Conservation (phyloP, 2,329 filamentous ascomycete species). For the Neoascochyta sp. region DNA sequence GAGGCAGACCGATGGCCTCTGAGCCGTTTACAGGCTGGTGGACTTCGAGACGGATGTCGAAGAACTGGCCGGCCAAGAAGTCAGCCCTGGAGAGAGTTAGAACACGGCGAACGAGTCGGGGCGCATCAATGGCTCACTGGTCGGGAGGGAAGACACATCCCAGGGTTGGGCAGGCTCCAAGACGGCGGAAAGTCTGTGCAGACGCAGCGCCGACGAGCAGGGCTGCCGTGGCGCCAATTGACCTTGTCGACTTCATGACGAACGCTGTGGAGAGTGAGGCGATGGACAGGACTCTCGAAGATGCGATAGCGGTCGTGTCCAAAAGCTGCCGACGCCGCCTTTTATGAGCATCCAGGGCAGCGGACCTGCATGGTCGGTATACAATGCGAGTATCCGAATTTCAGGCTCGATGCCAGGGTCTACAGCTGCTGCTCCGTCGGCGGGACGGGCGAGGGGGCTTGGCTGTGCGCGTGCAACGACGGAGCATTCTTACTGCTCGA, state of each 20-base stretch:
- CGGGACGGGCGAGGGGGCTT: constrained; percentile 8
- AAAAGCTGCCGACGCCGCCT: constrained; percentile 13
- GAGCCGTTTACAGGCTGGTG: constrained; percentile 79
- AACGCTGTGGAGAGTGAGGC: constrained; percentile 13
- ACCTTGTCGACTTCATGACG: constrained; percentile 30
- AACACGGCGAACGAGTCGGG: no score
- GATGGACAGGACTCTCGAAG: constrained; percentile 13
- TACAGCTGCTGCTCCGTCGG: constrained; percentile 10
- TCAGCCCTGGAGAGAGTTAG: no score
- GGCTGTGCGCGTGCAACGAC: constrained; percentile 29
- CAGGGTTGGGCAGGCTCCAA: constrained; percentile 54
- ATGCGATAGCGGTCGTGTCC: constrained; percentile 15
- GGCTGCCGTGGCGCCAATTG: constrained; percentile 26
- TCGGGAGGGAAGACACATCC: constrained; percentile 57
- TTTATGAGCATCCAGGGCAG: constrained; percentile 30
- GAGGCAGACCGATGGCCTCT: constrained; percentile 66
- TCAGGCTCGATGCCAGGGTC: constrained; percentile 15
- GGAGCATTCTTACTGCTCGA: constrained; percentile 30
- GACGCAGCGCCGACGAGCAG: constrained; percentile 26
- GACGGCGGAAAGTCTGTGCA: constrained; percentile 55
- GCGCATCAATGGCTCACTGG: no score
- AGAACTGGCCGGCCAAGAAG: constrained; percentile 78
- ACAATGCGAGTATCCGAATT: no score
- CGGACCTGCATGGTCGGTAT: constrained; percentile 25
- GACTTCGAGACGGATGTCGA: constrained; percentile 79